Percentiles rank a stretch among this genome's conserved stretches.
phyloP scores from a whole-genome alignment of 805 yeast genomes.

The Candida methanosorbosa region DNA sequence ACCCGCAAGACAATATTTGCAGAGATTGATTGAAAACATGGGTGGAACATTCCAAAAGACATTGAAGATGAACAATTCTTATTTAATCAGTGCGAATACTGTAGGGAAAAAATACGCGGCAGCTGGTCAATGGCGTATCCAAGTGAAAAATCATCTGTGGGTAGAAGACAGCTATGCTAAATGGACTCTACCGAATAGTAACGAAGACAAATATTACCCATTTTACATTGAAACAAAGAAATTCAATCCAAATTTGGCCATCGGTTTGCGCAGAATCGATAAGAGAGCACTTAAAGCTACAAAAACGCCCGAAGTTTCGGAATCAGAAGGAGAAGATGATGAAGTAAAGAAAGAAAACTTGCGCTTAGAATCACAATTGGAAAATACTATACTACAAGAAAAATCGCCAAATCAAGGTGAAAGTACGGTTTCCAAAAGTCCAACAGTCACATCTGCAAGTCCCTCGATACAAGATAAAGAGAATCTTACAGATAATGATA shows the following conservation, averaged over 20 bases:
- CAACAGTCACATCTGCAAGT: not conserved
- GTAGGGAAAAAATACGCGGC: constrained; percentile 70
- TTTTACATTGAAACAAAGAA: too few relatives aligned
- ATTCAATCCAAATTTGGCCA: constrained; percentile 1
- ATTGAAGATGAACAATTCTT: constrained; percentile 55
- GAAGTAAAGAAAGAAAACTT: constrained; percentile 2
- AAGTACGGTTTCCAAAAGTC: too few relatives aligned
- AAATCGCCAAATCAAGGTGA: constrained; percentile 10
- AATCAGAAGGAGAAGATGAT: constrained; percentile 7
- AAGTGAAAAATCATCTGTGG: constrained; percentile 78
- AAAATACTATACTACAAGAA: constrained; percentile 1
- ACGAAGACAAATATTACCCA: constrained; percentile 33
- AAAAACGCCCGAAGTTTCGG: not conserved
- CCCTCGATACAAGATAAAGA: not conserved
- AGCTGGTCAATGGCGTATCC: constrained; percentile 60
- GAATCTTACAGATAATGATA: not conserved
- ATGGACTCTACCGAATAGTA: constrained; percentile 47
- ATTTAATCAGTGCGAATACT: constrained; percentile 58
- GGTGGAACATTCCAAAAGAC: constrained; percentile 76
- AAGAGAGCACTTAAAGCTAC: too few relatives aligned
- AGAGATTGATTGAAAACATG: constrained; percentile 48
- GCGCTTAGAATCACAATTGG: not conserved
- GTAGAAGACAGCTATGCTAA: constrained; percentile 66
- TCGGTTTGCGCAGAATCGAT: constrained; percentile 32
- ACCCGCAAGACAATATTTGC: constrained; percentile 68